These are phyloP conservation scores for Ceratocystiopsis minuta DNA, from an alignment of 2,329 filamentous ascomycete genomes.

Conservation along the genomic window DNA sequence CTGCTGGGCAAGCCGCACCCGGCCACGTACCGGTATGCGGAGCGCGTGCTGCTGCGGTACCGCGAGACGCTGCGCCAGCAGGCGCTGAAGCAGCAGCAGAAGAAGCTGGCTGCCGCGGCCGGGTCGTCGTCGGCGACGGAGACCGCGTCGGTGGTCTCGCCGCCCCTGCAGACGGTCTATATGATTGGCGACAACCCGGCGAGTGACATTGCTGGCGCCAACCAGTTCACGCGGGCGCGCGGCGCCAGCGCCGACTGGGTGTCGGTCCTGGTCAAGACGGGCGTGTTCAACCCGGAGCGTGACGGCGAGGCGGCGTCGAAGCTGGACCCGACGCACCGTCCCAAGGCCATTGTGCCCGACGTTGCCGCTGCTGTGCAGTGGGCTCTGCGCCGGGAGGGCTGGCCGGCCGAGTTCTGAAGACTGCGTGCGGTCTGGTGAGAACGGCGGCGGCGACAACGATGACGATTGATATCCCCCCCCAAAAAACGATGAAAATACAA, in stretches of 20 bases:
- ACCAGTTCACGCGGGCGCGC: conserved; percentile 47
- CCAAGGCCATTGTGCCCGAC: conserved; percentile 12
- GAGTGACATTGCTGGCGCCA: conserved; percentile 79
- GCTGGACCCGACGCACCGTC: conserved; percentile 9
- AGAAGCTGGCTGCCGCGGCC: background rate
- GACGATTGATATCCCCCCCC: no score
- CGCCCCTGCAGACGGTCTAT: conserved; percentile 56
- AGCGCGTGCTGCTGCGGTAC: conserved; percentile 49
- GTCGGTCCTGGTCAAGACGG: conserved; percentile 16
- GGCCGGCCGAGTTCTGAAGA: conserved; percentile 6
- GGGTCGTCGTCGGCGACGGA: conserved; percentile 3
- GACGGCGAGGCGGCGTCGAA: conserved; percentile 6
- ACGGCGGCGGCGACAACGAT: no score
- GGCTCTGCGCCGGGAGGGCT: conserved; percentile 16
- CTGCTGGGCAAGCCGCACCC: conserved; percentile 70
- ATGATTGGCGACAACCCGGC: conserved; percentile 89
- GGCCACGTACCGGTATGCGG: conserved; percentile 68
- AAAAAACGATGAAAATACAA: background rate
- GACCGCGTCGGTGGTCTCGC: conserved; percentile 7
- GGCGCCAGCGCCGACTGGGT: conserved; percentile 26
- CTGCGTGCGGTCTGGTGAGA: background rate
- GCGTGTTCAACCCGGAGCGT: conserved; percentile 13
- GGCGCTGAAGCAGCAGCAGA: no score
- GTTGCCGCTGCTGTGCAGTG: conserved; percentile 15
- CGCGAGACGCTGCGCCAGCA: conserved; percentile 28